phyloP scores from a whole-genome alignment of 176 grass and related monocot species.

The Rhipidocladum racemiflorum region DNA sequence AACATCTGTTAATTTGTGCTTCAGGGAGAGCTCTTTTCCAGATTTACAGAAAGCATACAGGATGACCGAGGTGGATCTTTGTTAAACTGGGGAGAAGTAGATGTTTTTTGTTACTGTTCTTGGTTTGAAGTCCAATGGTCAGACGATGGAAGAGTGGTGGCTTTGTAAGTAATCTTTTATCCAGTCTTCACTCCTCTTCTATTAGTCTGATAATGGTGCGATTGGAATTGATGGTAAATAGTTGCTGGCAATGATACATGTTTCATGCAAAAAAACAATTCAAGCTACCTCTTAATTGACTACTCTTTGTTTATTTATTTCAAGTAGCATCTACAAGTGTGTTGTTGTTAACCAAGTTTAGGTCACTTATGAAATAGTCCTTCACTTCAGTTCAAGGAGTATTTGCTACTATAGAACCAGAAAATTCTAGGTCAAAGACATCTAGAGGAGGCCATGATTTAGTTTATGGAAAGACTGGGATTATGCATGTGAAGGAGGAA shows the following conservation, averaged over 20 bases:
- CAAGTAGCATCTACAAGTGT: neutral
- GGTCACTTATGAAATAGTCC: neutral
- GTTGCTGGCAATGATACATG: neutral
- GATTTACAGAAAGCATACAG: conserved; percentile 22
- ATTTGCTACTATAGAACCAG: neutral
- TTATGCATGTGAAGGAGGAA: neutral
- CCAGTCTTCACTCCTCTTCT: conserved; percentile 7
- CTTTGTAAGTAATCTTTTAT: conserved; percentile 49
- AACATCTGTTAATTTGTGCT: conserved; percentile 9
- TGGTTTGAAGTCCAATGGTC: conserved; percentile 45
- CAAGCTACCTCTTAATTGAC: neutral
- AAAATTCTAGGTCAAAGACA: conserved; percentile 9
- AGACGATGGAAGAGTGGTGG: conserved; percentile 25
- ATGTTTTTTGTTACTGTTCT: conserved; percentile 22
- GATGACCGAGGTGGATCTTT: conserved; percentile 30
- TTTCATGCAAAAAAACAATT: neutral
- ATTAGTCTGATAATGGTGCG: neutral
- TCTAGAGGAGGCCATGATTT: conserved; percentile 24
- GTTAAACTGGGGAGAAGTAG: conserved; percentile 36
- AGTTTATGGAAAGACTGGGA: neutral
- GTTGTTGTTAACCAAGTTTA: neutral
- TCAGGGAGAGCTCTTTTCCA: conserved; percentile 35
- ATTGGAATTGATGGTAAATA: neutral
- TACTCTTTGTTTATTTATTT: neutral
- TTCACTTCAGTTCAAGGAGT: neutral